Evolutionary conservation across 164 flowering plant genomes (phyloP), one percentile per base, ranked within the genome.

Genomic region (Stephania yunnanensis): DNA sequence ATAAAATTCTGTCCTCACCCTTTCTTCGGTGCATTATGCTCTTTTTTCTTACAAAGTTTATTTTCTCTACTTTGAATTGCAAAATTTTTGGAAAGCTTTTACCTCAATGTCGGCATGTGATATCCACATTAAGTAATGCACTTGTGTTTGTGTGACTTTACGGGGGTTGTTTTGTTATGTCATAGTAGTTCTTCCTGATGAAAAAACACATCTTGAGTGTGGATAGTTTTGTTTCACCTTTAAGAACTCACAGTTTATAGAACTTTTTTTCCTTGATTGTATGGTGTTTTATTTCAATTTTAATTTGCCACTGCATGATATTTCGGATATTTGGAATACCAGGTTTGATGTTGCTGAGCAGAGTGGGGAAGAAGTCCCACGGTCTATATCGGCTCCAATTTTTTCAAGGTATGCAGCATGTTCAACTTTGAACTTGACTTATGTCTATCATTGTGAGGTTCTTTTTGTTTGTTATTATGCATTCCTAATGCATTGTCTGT

Each of bases 291-390:
- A 48, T 36, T 36, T 7, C 55, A 50, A 9, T 50, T 50, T 3
- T 15, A 50, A 50, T 10, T 2, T 15, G 4, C 55, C 11, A 50
- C 3, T 50, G 55, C 3, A 10, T 50, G 55, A 50, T 2, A 50
- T 50, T 50, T 50, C 9, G 55, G 13, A 11, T 50, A 15, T 50
- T 29, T 53, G 31, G 73, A 45, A 20, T 71, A 70, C 25, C 81
- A 93, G 99, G 78, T 80, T 85, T 74, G 98, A 95, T 52, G 80
- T 84, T 17, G 99, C 99, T n/a, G 97, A 95, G 82, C 99, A 87
- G 80, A 93, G 98, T 88, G 97, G 96, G 31, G 99, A 95, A 74
- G 81, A 90, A 73, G 29, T 77, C 20, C 76, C 87, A 12, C 82
- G 94, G 48, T 87, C 96, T 46, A 68, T 88, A 22, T 73, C 90